phyloP scores from a whole-genome alignment of 305 asterid species.

The Withania somnifera region DNA sequence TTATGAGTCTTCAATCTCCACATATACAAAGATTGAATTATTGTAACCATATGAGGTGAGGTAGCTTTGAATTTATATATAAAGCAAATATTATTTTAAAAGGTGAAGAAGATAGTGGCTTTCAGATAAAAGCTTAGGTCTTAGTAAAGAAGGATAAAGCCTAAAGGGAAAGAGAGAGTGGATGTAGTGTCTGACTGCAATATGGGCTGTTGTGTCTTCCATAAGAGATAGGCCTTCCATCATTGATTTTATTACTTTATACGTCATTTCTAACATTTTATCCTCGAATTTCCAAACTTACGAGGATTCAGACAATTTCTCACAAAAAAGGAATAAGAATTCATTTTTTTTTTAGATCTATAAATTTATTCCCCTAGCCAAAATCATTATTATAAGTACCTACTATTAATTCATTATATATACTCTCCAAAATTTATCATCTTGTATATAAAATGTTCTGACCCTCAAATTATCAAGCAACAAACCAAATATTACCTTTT shows the following conservation, averaged over 20 bases:
- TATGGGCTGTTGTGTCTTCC: constrained; percentile 1
- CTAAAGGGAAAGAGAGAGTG: neutral
- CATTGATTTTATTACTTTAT: neutral
- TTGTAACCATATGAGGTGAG: neutral
- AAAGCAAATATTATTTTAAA: neutral
- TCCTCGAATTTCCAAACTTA: too few relatives aligned
- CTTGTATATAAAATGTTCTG: too few relatives aligned
- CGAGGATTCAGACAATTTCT: too few relatives aligned
- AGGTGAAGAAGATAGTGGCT: neutral
- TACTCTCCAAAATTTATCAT: too few relatives aligned
- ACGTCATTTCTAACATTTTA: neutral
- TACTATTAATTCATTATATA: too few relatives aligned
- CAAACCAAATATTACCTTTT: neutral
- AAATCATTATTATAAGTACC: too few relatives aligned
- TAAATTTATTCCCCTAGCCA: too few relatives aligned
- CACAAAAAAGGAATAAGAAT: too few relatives aligned
- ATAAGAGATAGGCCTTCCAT: neutral
- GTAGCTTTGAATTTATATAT: neutral
- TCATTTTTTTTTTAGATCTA: too few relatives aligned
- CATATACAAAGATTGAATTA: constrained; percentile 1
- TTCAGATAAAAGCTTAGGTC: neutral
- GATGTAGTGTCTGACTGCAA: neutral
- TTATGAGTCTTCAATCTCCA: neutral
- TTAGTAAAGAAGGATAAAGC: neutral
- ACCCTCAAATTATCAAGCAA: neutral